phyloP scores from a whole-genome alignment of 352 stramenopile genomes.

The Pythium periplocum region DNA sequence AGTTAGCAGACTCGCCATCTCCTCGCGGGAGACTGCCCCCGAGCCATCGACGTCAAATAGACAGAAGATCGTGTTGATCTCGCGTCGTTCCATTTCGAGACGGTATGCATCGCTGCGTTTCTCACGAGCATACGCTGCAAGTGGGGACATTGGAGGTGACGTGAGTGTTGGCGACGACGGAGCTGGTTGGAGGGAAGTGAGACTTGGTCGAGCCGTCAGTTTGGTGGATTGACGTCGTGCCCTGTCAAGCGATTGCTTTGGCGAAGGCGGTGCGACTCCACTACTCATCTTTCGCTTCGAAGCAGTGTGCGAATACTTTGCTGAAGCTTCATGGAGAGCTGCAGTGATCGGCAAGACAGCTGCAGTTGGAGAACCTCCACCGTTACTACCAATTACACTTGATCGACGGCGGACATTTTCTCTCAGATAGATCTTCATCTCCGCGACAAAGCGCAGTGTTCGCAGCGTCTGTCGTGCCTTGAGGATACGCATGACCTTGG shows the following conservation, averaged over 20 bases:
- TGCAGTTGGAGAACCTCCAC: too few species aligned
- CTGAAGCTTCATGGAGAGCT: conserved; percentile 27
- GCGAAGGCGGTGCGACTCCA: background rate
- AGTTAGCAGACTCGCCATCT: conserved; percentile 51
- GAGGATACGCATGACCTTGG: conserved; percentile 55
- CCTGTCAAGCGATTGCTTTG: conserved; percentile 8
- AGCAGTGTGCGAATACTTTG: conserved; percentile 20
- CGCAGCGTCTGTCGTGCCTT: conserved; percentile 64
- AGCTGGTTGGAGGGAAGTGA: background rate
- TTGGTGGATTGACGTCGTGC: conserved; percentile 15
- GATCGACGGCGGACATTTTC: conserved; percentile 39
- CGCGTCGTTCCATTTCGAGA: conserved; percentile 54
- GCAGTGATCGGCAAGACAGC: conserved; percentile 26
- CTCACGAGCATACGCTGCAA: conserved; percentile 42
- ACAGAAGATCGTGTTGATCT: conserved; percentile 71
- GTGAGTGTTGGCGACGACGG: conserved; percentile 6
- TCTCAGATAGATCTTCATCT: conserved; percentile 75
- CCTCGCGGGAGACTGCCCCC: conserved; percentile 46
- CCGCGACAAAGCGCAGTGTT: conserved; percentile 67
- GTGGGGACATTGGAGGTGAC: conserved; percentile 41
- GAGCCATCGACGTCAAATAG: conserved; percentile 64
- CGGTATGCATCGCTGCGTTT: conserved; percentile 52
- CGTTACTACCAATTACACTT: too few species aligned
- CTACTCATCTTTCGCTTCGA: conserved; percentile 11
- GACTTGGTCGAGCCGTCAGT: conserved; percentile 2